Evolutionary conservation across 371 early-diverging fungal genomes (phyloP).

Genomic region (Coemansia sp.): DNA sequence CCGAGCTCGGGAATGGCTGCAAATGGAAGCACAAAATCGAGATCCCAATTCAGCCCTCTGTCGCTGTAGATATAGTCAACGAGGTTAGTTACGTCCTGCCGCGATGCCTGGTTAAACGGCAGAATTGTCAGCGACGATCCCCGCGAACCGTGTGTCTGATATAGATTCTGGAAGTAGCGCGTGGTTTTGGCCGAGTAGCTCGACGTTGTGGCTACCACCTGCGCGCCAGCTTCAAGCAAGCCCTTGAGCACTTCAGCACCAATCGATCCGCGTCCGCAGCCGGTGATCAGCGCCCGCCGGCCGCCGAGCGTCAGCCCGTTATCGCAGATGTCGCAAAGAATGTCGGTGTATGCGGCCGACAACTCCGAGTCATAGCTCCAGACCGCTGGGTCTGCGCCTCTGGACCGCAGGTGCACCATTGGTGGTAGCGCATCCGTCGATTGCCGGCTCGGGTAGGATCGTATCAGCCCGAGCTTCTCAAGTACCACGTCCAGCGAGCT

Average conservation of each 20-base stretch:
- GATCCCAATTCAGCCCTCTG: slow-evolving; percentile 80
- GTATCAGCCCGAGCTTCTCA: slow-evolving; percentile 84
- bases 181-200: slow-evolving; percentile 79
- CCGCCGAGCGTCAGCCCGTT: slow-evolving; percentile 84
- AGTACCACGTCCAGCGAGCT: slow-evolving; percentile 84
- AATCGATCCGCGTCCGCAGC: slow-evolving; percentile 92
- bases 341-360: slow-evolving; percentile 70
- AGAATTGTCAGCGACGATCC: slow-evolving; percentile 85
- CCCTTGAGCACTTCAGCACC: slow-evolving; percentile 90
- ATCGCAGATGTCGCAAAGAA: slow-evolving; percentile 69
- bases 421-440: slow-evolving; percentile 76
- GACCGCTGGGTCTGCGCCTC: slow-evolving; percentile 75
- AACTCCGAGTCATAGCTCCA: slow-evolving; percentile 78
- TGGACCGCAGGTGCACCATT: slow-evolving; percentile 57
- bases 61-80: slow-evolving; percentile 87
- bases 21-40: slow-evolving; percentile 93
- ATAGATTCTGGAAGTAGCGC: slow-evolving; percentile 88
- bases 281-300: slow-evolving; percentile 85
- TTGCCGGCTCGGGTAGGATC: slow-evolving; percentile 59
- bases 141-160: slow-evolving; percentile 84
- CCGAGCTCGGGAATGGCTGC: slow-evolving; percentile 93
- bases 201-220: slow-evolving; percentile 92
- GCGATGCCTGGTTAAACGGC: slow-evolving; percentile 95
- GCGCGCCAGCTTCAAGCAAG: slow-evolving; percentile 86
- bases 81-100: slow-evolving; percentile 78